phyloP scores from a whole-genome alignment of 352 stramenopile species.

The Peronospora farinosa region DNA sequence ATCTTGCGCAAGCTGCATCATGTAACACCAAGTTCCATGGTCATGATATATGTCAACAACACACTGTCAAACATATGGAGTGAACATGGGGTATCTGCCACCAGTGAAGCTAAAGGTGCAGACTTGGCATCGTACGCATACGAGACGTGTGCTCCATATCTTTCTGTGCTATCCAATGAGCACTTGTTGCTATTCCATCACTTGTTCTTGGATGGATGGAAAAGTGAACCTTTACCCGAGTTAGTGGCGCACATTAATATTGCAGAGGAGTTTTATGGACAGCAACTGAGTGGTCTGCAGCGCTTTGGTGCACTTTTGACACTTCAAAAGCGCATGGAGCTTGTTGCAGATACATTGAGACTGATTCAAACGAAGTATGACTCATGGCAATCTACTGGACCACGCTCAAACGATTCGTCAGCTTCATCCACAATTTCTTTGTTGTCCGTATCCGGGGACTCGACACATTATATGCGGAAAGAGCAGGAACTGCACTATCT shows the following conservation, averaged over 20 bases:
- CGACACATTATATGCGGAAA: constrained; percentile 23
- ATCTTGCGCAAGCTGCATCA: constrained; percentile 63
- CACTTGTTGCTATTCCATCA: constrained; percentile 56
- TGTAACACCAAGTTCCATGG: constrained; percentile 51
- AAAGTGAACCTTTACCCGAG: constrained; percentile 10
- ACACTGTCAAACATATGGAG: constrained; percentile 41
- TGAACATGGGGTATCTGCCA: constrained; percentile 24
- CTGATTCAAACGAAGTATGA: constrained; percentile 46
- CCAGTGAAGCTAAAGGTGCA: constrained; percentile 13
- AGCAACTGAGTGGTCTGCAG: constrained; percentile 26
- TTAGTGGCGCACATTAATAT: constrained; percentile 21
- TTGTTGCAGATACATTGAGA: constrained; percentile 39
- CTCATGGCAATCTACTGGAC: constrained; percentile 25
- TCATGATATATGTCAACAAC: constrained; percentile 62
- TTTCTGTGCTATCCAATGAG: constrained; percentile 58
- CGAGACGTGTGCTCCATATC: constrained; percentile 53
- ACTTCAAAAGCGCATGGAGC: constrained; percentile 41
- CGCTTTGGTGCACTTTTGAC: constrained; percentile 40
- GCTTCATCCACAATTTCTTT: constrained; percentile 25
- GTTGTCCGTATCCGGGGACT: constrained; percentile 28
- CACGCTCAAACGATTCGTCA: constrained; percentile 29
- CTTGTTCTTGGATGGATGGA: constrained; percentile 38
- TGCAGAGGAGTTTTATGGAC: constrained; percentile 51
- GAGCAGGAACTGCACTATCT: constrained; percentile 36
- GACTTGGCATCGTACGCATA: constrained; percentile 65